Conservation (phyloP, 371 early-diverging fungal species). For the Apophysomyces trapeziformis region DNA sequence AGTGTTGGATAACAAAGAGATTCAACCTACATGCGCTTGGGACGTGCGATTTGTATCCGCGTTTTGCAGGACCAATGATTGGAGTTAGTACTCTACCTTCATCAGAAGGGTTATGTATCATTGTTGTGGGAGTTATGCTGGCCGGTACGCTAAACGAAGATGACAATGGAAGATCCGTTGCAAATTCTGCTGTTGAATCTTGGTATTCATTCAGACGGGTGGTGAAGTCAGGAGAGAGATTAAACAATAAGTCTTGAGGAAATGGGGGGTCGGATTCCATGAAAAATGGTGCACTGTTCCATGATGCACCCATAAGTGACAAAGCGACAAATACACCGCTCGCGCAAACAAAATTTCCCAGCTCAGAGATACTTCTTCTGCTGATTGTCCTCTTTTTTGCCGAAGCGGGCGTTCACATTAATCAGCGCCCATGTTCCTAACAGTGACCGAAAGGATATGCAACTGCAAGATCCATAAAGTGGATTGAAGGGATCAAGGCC, state of each 20-base stretch:
- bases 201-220: background rate
- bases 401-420: no score
- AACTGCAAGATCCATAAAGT: no score
- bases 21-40: slow-evolving; percentile 25
- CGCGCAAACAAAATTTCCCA: no score
- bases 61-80: slow-evolving; percentile 25
- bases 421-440: no score
- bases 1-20: background rate
- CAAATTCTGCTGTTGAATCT: background rate
- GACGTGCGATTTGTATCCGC: slow-evolving; percentile 25
- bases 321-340: no score
- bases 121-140: background rate
- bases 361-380: no score
- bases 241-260: background rate
- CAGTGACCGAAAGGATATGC: no score
- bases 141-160: background rate
- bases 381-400: no score
- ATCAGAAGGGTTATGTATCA: background rate
- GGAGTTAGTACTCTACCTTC: slow-evolving; percentile 5
- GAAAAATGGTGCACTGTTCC: no score
- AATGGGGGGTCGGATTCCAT: background rate
- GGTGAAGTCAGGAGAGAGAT: background rate
- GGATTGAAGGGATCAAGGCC: no score
- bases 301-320: no score
- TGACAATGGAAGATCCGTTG: background rate